Evolutionary conservation across 1,139 yeast genomes (phyloP).

Genomic region (Debaryomyces subglobosus): DNA sequence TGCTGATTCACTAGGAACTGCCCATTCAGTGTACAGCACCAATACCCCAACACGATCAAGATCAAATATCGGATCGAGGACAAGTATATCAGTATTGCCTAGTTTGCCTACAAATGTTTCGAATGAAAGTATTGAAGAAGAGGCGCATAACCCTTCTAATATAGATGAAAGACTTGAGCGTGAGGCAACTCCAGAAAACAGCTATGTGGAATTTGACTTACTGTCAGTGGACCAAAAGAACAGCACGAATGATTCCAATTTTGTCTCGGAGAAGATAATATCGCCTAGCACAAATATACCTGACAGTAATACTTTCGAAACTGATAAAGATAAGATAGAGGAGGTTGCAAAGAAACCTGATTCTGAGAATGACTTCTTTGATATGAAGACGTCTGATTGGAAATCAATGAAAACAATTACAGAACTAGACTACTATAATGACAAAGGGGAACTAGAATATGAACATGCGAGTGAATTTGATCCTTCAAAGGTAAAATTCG

Average conservation of each 20-base stretch:
- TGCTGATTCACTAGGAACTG: conserved; percentile 5
- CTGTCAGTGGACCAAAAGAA: conserved; percentile 8
- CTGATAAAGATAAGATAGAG: conserved; percentile 12
- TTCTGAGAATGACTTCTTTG: conserved; percentile 41
- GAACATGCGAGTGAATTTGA: conserved; percentile 26
- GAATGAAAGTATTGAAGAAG: conserved; percentile 2
- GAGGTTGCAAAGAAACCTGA: conserved; percentile 8
- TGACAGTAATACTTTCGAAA: neutral
- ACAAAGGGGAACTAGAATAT: conserved; percentile 52
- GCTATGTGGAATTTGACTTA: conserved; percentile 41
- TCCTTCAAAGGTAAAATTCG: conserved; percentile 23
- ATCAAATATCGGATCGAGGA: conserved; percentile 12
- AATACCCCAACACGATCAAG: conserved; percentile 5
- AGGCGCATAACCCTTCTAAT: neutral
- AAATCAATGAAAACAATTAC: conserved; percentile 56
- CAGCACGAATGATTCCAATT: conserved; percentile 7
- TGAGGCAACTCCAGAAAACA: conserved; percentile 15
- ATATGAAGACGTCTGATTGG: conserved; percentile 44
- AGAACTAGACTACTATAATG: conserved; percentile 53
- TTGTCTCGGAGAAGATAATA: conserved; percentile 11
- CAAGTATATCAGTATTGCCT: conserved; percentile 17
- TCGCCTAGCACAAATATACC: neutral
- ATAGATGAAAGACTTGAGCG: conserved; percentile 11
- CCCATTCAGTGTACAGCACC: conserved; percentile 3
- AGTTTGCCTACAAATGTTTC: conserved; percentile 13